A percentile compares a stretch with the other conserved stretches of the same genome.
phyloP scores from a whole-genome alignment of 129 eudicot species.

The Chrysanthemum seticuspe region DNA sequence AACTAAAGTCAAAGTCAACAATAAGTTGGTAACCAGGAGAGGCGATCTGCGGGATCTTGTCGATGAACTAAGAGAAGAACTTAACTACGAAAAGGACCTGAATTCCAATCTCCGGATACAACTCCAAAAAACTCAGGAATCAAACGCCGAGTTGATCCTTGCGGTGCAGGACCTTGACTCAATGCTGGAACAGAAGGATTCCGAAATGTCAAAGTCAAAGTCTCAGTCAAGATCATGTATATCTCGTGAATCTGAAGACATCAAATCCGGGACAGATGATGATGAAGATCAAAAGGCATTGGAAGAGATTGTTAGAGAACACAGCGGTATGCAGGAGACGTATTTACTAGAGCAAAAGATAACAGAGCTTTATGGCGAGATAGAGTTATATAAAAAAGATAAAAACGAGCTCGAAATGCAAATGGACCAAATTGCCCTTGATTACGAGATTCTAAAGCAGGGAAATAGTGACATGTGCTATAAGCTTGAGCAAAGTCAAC shows the following conservation, averaged over 20 bases:
- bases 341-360: conserved; percentile 74
- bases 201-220: conserved; percentile 36
- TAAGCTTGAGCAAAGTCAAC: conserved; percentile 70
- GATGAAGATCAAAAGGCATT: conserved; percentile 92
- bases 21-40: conserved; percentile 18
- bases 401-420: conserved; percentile 88
- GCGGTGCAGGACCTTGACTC: conserved; percentile 89
- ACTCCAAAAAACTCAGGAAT: conserved; percentile 87
- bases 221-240: conserved; percentile 17
- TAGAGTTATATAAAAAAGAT: conserved; percentile 73
- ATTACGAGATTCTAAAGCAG: conserved; percentile 92
- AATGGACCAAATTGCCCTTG: conserved; percentile 94
- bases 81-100: conserved; percentile 59
- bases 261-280: conserved; percentile 32
- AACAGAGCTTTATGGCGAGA: conserved; percentile 66
- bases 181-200: conserved; percentile 62
- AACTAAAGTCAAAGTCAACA: conserved; percentile 34
- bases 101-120: conserved; percentile 77
- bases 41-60: conserved; percentile 65
- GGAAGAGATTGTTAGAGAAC: conserved; percentile 78
- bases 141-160: conserved; percentile 81
- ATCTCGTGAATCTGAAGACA: conserved; percentile 28
- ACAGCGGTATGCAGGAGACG: conserved; percentile 58
- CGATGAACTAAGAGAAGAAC: conserved; percentile 76
- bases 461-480: conserved; percentile 74